Percentiles rank a stretch among this genome's conserved stretches.
Evolutionary conservation across 106 monocot genomes (phyloP).

Genomic region (Posidonia australis): DNA sequence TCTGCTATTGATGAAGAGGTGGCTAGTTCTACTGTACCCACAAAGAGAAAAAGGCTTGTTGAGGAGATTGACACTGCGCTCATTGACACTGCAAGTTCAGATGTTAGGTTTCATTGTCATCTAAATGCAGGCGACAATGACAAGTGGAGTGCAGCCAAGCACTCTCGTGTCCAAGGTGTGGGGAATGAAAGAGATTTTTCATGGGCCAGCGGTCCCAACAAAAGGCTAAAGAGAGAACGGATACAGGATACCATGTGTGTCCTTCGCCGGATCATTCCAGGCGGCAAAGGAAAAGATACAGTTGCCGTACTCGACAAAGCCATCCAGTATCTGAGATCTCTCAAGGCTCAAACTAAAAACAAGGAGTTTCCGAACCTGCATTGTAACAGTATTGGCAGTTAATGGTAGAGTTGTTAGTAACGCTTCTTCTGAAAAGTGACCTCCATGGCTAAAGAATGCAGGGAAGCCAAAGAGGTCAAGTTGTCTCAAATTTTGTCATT

Average conservation of each 20-base stretch:
- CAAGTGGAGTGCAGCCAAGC: constrained; percentile 21
- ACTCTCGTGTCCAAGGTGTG: constrained; percentile 13
- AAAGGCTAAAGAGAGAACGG: constrained; percentile 29
- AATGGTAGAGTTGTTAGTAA: background rate
- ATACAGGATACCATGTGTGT: constrained; percentile 40
- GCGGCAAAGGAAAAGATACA: constrained; percentile 47
- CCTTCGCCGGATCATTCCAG: constrained; percentile 49
- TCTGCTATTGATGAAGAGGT: background rate
- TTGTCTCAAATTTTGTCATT: background rate
- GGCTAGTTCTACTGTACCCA: constrained; percentile 7
- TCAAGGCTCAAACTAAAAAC: constrained; percentile 16
- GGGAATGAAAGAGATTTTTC: background rate
- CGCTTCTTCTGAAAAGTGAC: background rate
- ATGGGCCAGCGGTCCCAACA: constrained; percentile 5
- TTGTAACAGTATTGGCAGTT: background rate
- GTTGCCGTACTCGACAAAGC: constrained; percentile 58
- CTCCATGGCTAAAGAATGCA: background rate
- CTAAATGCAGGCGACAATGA: constrained; percentile 7
- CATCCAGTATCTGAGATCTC: constrained; percentile 52
- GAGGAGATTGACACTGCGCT: constrained; percentile 27
- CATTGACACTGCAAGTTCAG: constrained; percentile 60
- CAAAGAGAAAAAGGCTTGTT: constrained; percentile 36
- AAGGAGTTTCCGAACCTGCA: background rate
- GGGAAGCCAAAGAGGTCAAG: too few species aligned
- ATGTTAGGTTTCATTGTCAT: background rate